Evolutionary conservation across 139 green algal genomes (phyloP), one percentile per base, ranked within the genome.

Genomic region (Chlorella ohadii): DNA sequence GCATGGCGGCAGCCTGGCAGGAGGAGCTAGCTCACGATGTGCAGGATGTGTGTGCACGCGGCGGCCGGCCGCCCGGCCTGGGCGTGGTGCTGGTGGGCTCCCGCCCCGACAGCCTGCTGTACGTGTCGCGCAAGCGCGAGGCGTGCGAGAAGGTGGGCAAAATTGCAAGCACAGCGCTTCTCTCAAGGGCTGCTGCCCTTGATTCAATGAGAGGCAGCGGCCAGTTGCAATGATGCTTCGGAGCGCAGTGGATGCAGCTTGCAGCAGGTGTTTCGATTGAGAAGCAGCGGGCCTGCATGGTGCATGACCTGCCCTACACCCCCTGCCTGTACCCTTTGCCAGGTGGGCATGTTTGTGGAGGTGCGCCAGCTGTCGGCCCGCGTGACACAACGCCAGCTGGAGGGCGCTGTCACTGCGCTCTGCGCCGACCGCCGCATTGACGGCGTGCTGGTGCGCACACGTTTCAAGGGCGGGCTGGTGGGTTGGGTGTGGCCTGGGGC

Each of bases 101-200:
- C 25, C 93, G 97, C 12, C 96, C 95, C 33, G 97, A 99, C 88
- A 97, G 92, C 44, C 67, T 93, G 78, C 93, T 98, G 16, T 99
- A 99, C 83, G 97, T 99, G 28, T 84, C 91, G 17, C 95, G 90
- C 41, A 99, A 99, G 87, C 92, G 94, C 75, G 96, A 98, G 89
- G 94, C 92, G 7, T 99, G 94, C 88, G 89, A 74, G 6, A 76
- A 76, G 68, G 84, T 87, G 51, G 38, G n/a, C n/a, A n/a, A n/a
- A n/a, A n/a, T n/a, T n/a, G n/a, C n/a, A n/a, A n/a, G n/a, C n/a
- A n/a, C n/a, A n/a, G n/a, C n/a, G n/a, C n/a, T n/a, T n/a, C n/a
- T n/a, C n/a, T n/a, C n/a, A n/a, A n/a, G n/a, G n/a, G 39, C 71
- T 41, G 71, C 51, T 33, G 65, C 59, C 56, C 2, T 0, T 36